Conservation (phyloP, 768 basidiomycete genomes). For the Panellus pusillus region DNA sequence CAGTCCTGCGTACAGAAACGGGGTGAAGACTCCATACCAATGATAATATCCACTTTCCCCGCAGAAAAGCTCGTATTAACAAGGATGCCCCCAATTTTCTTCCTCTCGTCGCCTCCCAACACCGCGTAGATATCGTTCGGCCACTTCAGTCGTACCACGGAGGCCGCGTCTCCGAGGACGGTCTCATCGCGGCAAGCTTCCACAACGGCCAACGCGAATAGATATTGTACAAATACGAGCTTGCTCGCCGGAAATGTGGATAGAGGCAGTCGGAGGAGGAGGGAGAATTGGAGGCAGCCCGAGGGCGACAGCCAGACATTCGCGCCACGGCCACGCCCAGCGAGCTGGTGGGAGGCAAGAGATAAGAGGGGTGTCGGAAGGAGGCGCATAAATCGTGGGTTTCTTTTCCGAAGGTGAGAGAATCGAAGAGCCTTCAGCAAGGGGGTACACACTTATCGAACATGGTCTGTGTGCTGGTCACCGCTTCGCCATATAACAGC, state of each 20-base stretch:
- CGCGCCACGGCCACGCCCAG: constrained; percentile 83
- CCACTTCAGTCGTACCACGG: constrained; percentile 85
- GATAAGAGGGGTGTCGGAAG: constrained; percentile 80
- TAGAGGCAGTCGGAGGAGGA: constrained; percentile 63
- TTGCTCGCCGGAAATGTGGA: constrained; percentile 53
- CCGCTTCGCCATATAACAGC: constrained; percentile 82
- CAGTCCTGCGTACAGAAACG: neutral
- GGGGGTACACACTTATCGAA: constrained; percentile 73
- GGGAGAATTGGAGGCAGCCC: constrained; percentile 85
- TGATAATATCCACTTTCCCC: constrained; percentile 70
- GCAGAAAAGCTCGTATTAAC: constrained; percentile 85
- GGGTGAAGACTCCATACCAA: constrained; percentile 53
- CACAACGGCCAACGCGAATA: constrained; percentile 86
- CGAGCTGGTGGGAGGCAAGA: constrained; percentile 83
- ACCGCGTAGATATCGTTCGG: constrained; percentile 93
- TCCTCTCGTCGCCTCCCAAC: constrained; percentile 45
- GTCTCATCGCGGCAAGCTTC: constrained; percentile 70
- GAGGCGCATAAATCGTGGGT: constrained; percentile 63
- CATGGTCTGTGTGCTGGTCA: constrained; percentile 95
- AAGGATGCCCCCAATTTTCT: constrained; percentile 89
- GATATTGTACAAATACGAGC: constrained; percentile 92
- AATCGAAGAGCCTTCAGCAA: constrained; percentile 1
- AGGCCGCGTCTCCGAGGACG: constrained; percentile 53
- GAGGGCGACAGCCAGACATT: constrained; percentile 93
- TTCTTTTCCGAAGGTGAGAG: constrained; percentile 46